phyloP scores from a whole-genome alignment of 2,329 filamentous ascomycete genomes.

The Xylaria sp. region DNA sequence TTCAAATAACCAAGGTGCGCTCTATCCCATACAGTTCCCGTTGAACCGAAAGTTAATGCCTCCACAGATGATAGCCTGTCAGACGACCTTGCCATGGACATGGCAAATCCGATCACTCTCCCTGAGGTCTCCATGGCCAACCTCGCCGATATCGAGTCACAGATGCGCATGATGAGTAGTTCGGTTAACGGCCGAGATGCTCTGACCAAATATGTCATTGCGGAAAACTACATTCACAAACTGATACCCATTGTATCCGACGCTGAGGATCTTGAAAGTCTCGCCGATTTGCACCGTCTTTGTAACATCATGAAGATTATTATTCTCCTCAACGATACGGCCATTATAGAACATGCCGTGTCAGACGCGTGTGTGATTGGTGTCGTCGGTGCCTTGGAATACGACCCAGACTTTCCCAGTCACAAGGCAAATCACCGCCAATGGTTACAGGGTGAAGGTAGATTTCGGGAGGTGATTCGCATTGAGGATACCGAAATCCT shows the following conservation, averaged over 20 bases:
- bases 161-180: slow-evolving; percentile 81
- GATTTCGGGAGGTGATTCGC: slow-evolving; percentile 95
- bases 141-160: slow-evolving; percentile 83
- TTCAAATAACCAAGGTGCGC: slow-evolving; percentile 70
- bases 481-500: slow-evolving; percentile 85
- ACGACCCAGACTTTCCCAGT: slow-evolving; percentile 96
- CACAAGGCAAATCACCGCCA: slow-evolving; percentile 98
- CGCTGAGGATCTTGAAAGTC: slow-evolving; percentile 90
- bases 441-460: slow-evolving; percentile 86
- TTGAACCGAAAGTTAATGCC: slow-evolving; percentile 43
- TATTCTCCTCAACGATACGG: slow-evolving; percentile 92
- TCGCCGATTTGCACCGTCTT: slow-evolving; percentile 85
- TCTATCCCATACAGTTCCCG: not conserved
- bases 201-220: slow-evolving; percentile 85
- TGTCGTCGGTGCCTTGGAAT: slow-evolving; percentile 95
- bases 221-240: slow-evolving; percentile 86
- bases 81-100: slow-evolving; percentile 84
- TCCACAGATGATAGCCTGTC: slow-evolving; percentile 82
- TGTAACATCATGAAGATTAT: slow-evolving; percentile 99
- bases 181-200: slow-evolving; percentile 83
- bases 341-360: slow-evolving; percentile 93
- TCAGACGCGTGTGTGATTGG: slow-evolving; percentile 89
- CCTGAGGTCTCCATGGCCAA: slow-evolving; percentile 84
- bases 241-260: slow-evolving; percentile 86
- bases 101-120: slow-evolving; percentile 74